Base-by-base conservation (phyloP, 352 stramenopile species). In the Phytopythium montanum region DNA sequence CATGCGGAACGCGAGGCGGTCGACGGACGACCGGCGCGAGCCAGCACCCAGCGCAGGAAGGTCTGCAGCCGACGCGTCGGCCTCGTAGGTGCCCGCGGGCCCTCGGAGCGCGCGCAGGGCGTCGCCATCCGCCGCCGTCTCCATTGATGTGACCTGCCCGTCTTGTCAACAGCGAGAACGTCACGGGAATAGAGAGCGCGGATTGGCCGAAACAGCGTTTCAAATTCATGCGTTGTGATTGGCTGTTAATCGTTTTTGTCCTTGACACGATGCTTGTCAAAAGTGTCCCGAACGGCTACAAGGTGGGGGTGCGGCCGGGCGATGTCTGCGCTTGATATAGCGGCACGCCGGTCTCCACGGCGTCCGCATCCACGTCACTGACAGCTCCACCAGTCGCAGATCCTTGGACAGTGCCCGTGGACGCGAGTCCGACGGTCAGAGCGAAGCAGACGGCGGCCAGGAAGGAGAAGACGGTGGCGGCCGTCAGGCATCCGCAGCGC, bases 401-500 rank as follows among this genome's bases (percentile, higher is more conserved):
- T 21, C 23, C 21, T 23, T 51, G 21, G 23, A 6, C 61, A 12
- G 44, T 34, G 7, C 59, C n/a, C 2, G 79, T 5, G 54, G 80
- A 68, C 16, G 73, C 77, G 41, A 85, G 46, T 2, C 48, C 52
- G n/a, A 80, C 38, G 33, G 75, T 73, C 26, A 41, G 55, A 6
- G 76, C 21, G 65, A 82, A 85, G 60, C 44, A 57, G 23, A 62
- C 68, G 58, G 73, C 74, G 1, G 56, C 68, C 46, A 88, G 31
- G 62, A 88, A 86, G 14, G 75, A 69, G 64, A 88, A 87, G 36
- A 67, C 75, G 23, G 68, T 65, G n/a, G 65, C 69, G 33, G 69
- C 62, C 46, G 62, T 77, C 54, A 90, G 67, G 66, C 76, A 85
- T 62, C 73, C 58, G 62, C 77, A 90, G 18, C 59, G 59, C 34